These are phyloP conservation scores for Diaporthe citri DNA, from an alignment of 2,329 filamentous ascomycete genomes.

Conservation along the genomic window DNA sequence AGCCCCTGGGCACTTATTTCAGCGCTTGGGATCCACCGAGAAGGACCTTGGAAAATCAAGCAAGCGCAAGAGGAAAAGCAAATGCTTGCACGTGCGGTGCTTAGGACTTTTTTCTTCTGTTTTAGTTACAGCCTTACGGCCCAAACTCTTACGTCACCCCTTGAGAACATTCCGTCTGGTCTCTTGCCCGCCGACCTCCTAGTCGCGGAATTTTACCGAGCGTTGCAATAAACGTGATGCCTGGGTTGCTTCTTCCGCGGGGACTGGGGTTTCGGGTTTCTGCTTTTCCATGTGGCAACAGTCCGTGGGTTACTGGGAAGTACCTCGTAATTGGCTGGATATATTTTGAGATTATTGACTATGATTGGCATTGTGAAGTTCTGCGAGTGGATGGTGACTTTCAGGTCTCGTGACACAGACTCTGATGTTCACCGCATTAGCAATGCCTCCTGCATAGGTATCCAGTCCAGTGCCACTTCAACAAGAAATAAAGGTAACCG, in stretches of 20 bases:
- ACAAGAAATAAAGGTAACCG: neutral
- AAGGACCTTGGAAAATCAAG: too few relatives aligned
- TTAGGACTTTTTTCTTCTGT: neutral
- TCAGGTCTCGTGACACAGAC: too few relatives aligned
- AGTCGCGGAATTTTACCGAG: slow-evolving; percentile 6
- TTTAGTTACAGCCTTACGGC: slow-evolving; percentile 5
- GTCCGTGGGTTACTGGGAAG: too few relatives aligned
- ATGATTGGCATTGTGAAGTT: neutral
- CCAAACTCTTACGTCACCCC: neutral
- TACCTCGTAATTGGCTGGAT: neutral
- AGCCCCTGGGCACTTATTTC: neutral
- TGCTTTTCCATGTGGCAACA: neutral
- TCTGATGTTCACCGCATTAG: neutral
- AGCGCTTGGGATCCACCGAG: neutral
- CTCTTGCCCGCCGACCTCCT: neutral
- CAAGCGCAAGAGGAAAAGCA: neutral
- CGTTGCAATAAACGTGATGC: neutral
- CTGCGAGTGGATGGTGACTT: neutral
- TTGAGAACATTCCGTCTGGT: neutral
- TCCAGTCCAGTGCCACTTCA: neutral
- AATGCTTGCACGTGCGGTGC: neutral
- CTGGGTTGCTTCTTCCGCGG: neutral
- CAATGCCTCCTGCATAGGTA: too few relatives aligned
- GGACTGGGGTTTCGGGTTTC: neutral
- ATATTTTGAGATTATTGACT: neutral